phyloP scores from a whole-genome alignment of 106 monocot genomes.

The Triglochin maritima region DNA sequence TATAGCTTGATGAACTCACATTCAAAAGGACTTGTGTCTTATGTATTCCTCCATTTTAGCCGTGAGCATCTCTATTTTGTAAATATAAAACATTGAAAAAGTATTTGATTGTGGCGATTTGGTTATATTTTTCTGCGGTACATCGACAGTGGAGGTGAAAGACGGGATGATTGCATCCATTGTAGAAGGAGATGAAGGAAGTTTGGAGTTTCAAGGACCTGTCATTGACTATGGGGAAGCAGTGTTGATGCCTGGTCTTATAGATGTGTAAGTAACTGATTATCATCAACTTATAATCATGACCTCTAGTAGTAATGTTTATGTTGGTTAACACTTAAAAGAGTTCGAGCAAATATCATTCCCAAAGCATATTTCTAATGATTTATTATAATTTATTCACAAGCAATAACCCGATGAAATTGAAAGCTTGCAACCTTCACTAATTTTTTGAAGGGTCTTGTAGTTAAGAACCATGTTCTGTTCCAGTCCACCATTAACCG shows the following conservation, averaged over 20 bases:
- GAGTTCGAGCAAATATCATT: no score
- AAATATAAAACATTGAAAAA: background rate
- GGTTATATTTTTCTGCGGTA: background rate
- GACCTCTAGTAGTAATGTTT: background rate
- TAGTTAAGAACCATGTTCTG: background rate
- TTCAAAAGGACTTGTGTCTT: no score
- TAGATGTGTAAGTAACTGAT: constrained; percentile 66
- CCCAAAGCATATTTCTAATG: no score
- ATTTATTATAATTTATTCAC: no score
- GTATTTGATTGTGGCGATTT: background rate
- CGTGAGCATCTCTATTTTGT: no score
- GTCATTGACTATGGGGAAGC: constrained; percentile 78
- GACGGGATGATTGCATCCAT: constrained; percentile 61
- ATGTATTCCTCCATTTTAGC: no score
- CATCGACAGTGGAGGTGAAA: constrained; percentile 59
- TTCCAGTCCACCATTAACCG: no score
- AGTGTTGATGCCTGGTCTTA: constrained; percentile 87
- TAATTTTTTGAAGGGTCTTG: background rate
- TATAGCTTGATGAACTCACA: no score
- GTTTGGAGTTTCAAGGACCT: constrained; percentile 1
- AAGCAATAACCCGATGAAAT: no score
- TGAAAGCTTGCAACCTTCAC: no score
- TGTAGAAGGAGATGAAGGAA: constrained; percentile 21
- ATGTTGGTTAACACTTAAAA: no score
- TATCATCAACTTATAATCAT: background rate